phyloP scores from a whole-genome alignment of 208 protist genomes.

The Trypanosoma vivax region DNA sequence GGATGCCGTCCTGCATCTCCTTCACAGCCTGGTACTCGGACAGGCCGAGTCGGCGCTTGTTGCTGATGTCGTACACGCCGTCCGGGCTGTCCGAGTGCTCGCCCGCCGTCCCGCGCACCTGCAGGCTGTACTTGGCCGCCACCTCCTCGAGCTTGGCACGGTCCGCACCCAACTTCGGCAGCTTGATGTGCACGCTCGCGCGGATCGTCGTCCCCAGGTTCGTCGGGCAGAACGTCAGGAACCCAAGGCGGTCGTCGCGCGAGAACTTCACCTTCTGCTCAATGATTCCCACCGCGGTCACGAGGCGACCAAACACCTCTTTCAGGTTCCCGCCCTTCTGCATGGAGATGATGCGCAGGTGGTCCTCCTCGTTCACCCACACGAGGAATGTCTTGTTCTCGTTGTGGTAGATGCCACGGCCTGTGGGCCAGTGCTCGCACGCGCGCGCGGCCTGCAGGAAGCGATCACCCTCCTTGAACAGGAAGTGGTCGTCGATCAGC shows the following conservation, averaged over 20 bases:
- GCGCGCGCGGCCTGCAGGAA: slow-evolving; percentile 43
- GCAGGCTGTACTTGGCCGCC: slow-evolving; percentile 28
- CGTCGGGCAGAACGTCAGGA: slow-evolving; percentile 43
- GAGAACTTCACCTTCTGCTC: slow-evolving; percentile 34
- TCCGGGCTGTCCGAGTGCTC: slow-evolving; percentile 37
- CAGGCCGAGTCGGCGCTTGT: slow-evolving; percentile 42
- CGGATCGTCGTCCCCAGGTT: slow-evolving; percentile 47
- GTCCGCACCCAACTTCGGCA: slow-evolving; percentile 29
- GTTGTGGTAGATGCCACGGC: slow-evolving; percentile 61
- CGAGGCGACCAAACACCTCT: slow-evolving; percentile 41
- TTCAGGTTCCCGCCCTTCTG: slow-evolving; percentile 47
- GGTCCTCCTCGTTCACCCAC: slow-evolving; percentile 63
- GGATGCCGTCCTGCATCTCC: slow-evolving; percentile 47
- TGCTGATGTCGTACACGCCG: slow-evolving; percentile 48
- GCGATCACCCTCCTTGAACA: slow-evolving; percentile 61
- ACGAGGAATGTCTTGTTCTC: slow-evolving; percentile 51
- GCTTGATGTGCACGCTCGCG: slow-evolving; percentile 37
- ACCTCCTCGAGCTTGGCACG: slow-evolving; percentile 38
- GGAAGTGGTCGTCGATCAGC: slow-evolving; percentile 42
- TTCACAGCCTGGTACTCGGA: slow-evolving; percentile 33
- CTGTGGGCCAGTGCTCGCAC: slow-evolving; percentile 49
- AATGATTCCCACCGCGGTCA: slow-evolving; percentile 18
- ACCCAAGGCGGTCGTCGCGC: slow-evolving; percentile 31
- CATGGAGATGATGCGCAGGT: slow-evolving; percentile 58
- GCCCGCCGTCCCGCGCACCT: slow-evolving; percentile 37